Base-by-base conservation (phyloP, 805 yeast genomes). In the Saccharomyces mikatae region DNA sequence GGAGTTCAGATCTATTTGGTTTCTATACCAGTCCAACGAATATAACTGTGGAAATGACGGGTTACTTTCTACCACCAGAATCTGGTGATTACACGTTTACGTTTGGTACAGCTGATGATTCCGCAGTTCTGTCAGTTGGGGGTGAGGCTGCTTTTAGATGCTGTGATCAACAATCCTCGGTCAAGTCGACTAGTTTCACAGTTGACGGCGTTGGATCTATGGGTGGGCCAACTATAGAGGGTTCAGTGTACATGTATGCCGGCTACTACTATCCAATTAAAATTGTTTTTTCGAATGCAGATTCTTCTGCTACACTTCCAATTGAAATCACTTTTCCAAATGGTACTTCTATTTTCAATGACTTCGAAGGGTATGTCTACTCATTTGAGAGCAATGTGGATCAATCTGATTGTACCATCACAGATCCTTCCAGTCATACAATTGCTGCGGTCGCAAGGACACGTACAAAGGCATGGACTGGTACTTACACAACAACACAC, bases 61-160 rank as follows among this genome's bases (percentile, higher is more conserved):
- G 67, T 49, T 67, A 60, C 50, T 62, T 57, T 56, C 41, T 47
- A 22, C 69, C 75, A 14, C 50, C 58, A 5, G 58, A 53, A 24
- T 56, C 66, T 26, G 76, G 75, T 55, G 50, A 59, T 10, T 72
- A 67, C 51, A 52, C 58, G 0, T 59, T 71, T 48, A 29, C 49
- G 13, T 53, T 70, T n/a, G 31, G 47, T 4, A 22, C 27, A 3
- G 62, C 64, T 27, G 75, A 71, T 62, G 75, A 72, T 58, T 58
- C 62, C 22, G 70, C 60, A 9, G 56, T 62, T 58, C 58, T 71
- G 17, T 62, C 61, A 52, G 49, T 71, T 56, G 75, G 71, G 49
- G 48, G 56, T 47, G 60, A 61, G n/a, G 59, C 56, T 53, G 74
- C 71, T 3, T 71, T 69, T 46, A 60, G 56, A 22, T 72, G 75